Evolutionary conservation across 2,329 filamentous ascomycete species (phyloP).

Genomic region (Stenocarpella maydis): DNA sequence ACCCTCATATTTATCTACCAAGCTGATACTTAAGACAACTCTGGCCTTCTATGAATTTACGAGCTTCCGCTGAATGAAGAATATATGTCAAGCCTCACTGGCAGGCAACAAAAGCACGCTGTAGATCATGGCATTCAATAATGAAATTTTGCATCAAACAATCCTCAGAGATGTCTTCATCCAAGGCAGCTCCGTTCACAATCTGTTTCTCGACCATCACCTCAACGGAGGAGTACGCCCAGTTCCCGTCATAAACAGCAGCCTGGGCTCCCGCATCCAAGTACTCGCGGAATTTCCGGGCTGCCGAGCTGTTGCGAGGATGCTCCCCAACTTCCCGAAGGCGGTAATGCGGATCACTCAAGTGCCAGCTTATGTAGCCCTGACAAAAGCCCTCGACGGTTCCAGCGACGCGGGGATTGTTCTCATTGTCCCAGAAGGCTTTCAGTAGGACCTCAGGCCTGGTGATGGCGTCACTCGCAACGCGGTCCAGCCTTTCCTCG

Average conservation of each 20-base stretch:
- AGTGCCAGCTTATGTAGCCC: constrained; percentile 3
- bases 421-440: neutral
- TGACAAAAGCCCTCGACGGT: neutral
- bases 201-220: neutral
- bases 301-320: neutral
- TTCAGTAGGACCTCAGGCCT: neutral
- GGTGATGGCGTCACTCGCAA: neutral
- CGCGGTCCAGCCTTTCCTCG: neutral
- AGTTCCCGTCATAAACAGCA: neutral
- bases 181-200: neutral
- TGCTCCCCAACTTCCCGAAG: neutral
- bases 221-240: neutral
- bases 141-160: neutral
- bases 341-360: neutral
- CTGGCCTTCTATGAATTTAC: too few species aligned
- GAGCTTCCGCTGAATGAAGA: neutral
- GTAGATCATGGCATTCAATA: neutral
- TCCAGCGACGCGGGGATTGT: neutral
- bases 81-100: neutral
- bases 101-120: neutral
- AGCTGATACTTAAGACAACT: neutral
- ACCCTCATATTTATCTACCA: neutral
- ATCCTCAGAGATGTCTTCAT: neutral
- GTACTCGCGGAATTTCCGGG: constrained; percentile 1
- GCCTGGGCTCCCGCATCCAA: neutral